Percentiles rank a stretch among this genome's conserved stretches.
These are phyloP conservation scores for Zymoseptoria pseudotritici DNA, from an alignment of 2,329 filamentous ascomycete species.

Conservation along the genomic window DNA sequence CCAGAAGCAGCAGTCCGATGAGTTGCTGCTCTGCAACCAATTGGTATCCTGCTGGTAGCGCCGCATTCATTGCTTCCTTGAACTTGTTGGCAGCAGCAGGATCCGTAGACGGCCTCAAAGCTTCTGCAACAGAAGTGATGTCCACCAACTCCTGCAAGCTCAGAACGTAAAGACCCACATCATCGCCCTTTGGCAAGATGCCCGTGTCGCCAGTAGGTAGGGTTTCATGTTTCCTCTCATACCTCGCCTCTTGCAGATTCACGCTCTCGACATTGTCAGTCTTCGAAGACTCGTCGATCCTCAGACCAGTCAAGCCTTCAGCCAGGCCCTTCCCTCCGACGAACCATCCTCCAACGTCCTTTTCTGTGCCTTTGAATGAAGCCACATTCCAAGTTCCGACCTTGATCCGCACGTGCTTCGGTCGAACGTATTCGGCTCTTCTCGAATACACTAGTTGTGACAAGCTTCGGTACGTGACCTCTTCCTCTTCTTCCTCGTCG, in stretches of 20 bases:
- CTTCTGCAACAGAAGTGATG: constrained; percentile 70
- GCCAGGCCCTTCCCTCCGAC: constrained; percentile 66
- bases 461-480: constrained; percentile 30
- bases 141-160: constrained; percentile 91
- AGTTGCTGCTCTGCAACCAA: constrained; percentile 76
- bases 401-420: constrained; percentile 72
- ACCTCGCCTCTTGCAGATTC: constrained; percentile 41
- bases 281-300: constrained; percentile 20
- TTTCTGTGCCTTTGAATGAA: constrained; percentile 72
- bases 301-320: constrained; percentile 51
- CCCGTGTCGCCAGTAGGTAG: constrained; percentile 40
- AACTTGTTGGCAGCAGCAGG: constrained; percentile 65
- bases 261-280: constrained; percentile 35
- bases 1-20: constrained; percentile 72
- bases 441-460: constrained; percentile 60
- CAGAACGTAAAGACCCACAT: constrained; percentile 83
- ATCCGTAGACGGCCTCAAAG: constrained; percentile 69
- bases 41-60: constrained; percentile 69
- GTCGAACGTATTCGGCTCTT: constrained; percentile 68
- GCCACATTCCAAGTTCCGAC: constrained; percentile 95
- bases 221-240: constrained; percentile 36
- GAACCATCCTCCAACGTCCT: constrained; percentile 86
- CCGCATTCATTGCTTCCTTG: constrained; percentile 67
- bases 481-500: constrained; percentile 12
- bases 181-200: constrained; percentile 49